phyloP scores from a whole-genome alignment of 1,139 yeast species.

The Scheffersomyces parashehatae region DNA sequence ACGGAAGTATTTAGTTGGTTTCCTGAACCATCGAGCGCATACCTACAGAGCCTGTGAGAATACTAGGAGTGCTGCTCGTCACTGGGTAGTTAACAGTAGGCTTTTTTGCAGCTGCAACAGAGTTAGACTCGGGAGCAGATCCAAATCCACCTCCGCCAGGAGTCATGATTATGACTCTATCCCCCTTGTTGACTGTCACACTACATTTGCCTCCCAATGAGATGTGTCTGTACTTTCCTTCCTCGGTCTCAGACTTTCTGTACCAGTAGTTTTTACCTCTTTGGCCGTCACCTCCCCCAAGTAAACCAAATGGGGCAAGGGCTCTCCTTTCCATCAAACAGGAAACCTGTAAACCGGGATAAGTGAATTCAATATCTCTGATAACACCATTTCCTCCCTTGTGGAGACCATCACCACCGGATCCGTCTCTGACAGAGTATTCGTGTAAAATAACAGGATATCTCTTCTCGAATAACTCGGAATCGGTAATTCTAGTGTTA shows the following conservation, averaged over 20 bases:
- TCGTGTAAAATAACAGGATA: conserved; percentile 48
- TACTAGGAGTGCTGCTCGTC: conserved; percentile 19
- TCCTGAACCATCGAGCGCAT: conserved; percentile 34
- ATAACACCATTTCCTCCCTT: conserved; percentile 49
- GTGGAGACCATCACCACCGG: conserved; percentile 46
- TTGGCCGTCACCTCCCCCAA: conserved; percentile 42
- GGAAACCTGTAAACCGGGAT: conserved; percentile 39
- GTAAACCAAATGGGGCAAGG: conserved; percentile 46
- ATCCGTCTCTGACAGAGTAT: conserved; percentile 36
- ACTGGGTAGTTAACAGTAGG: conserved; percentile 23
- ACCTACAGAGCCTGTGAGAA: conserved; percentile 40
- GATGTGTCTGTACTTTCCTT: conserved; percentile 23
- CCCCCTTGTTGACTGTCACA: conserved; percentile 40
- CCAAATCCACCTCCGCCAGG: conserved; percentile 58
- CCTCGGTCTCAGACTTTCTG: conserved; percentile 21
- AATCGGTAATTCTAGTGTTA: conserved; percentile 49
- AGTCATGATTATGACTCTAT: conserved; percentile 41
- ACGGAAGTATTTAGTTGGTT: conserved; percentile 23
- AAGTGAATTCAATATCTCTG: conserved; percentile 47
- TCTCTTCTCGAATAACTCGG: conserved; percentile 48
- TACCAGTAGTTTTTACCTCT: conserved; percentile 45
- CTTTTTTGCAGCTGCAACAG: conserved; percentile 3
- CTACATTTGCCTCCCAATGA: conserved; percentile 47
- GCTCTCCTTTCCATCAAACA: conserved; percentile 49
- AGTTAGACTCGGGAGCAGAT: conserved; percentile 6